Conservation (phyloP, 2,329 filamentous ascomycete species). For the Nemania sp. region DNA sequence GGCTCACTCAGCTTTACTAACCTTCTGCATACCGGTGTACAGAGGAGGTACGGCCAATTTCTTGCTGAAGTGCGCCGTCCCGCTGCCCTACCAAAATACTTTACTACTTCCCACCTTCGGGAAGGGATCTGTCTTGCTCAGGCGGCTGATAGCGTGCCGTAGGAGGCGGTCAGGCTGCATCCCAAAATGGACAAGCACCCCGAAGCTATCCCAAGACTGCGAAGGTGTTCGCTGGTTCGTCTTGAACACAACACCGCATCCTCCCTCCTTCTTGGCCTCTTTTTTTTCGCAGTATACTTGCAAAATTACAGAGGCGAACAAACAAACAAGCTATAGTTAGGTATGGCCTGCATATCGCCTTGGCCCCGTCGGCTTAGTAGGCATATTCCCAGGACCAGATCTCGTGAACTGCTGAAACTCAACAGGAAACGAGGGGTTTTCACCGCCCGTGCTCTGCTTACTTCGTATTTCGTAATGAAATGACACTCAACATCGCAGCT, state of each 20-base stretch:
- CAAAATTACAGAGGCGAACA: not conserved
- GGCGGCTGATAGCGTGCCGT: not conserved
- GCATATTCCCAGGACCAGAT: not conserved
- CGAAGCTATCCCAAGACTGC: conserved; percentile 9
- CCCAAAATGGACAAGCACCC: conserved; percentile 10
- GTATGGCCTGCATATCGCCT: not conserved
- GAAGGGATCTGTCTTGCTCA: not conserved
- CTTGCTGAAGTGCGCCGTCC: not conserved
- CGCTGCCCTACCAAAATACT: not conserved
- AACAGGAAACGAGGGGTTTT: not conserved
- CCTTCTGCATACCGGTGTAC: too few species aligned
- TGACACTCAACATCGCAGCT: not conserved
- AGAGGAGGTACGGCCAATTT: too few species aligned
- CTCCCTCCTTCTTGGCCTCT: not conserved
- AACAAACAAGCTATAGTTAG: not conserved
- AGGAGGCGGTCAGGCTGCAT: not conserved
- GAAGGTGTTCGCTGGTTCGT: not conserved
- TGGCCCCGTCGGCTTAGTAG: not conserved
- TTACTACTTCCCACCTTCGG: not conserved
- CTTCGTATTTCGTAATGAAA: not conserved
- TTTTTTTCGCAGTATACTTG: not conserved
- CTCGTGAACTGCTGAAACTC: not conserved
- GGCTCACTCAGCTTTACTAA: too few species aligned
- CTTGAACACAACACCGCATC: not conserved
- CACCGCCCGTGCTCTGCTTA: not conserved